phyloP scores from a whole-genome alignment of 148 eudicot genomes.

The Diospyros kaki region DNA sequence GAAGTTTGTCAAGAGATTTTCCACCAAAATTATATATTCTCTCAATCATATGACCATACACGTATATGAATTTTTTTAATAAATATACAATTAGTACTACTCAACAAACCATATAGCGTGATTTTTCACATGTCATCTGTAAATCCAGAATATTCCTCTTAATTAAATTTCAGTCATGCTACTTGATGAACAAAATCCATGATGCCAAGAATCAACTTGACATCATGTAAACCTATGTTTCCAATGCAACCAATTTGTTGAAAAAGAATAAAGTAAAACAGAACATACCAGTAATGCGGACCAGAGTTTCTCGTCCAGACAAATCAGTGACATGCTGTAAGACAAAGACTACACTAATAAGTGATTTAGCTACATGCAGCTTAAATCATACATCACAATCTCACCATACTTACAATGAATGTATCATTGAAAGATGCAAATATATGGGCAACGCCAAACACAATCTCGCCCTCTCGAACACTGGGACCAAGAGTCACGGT shows the following conservation, averaged over 20 bases:
- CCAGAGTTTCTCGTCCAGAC: constrained; percentile 81
- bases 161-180: no score
- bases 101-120: no score
- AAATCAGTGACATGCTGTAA: constrained; percentile 81
- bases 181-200: background rate
- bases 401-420: constrained; percentile 49
- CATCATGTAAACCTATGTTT: background rate
- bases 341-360: background rate
- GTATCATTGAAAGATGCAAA: constrained; percentile 89
- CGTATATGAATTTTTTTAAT: no score
- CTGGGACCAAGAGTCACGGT: constrained; percentile 63
- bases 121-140: no score
- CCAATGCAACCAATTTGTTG: background rate
- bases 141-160: no score
- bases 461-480: constrained; percentile 59
- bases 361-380: background rate
- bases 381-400: background rate
- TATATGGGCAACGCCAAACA: constrained; percentile 84
- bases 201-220: background rate
- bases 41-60: no score
- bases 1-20: no score
- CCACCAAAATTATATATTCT: no score
- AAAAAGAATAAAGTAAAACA: background rate
- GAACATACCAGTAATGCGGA: constrained; percentile 65
- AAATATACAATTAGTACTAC: no score